A percentile compares a stretch with the other conserved stretches of the same genome.
phyloP scores from a whole-genome alignment of 192 early-diverging fungal species.

The Podila epicladia region DNA sequence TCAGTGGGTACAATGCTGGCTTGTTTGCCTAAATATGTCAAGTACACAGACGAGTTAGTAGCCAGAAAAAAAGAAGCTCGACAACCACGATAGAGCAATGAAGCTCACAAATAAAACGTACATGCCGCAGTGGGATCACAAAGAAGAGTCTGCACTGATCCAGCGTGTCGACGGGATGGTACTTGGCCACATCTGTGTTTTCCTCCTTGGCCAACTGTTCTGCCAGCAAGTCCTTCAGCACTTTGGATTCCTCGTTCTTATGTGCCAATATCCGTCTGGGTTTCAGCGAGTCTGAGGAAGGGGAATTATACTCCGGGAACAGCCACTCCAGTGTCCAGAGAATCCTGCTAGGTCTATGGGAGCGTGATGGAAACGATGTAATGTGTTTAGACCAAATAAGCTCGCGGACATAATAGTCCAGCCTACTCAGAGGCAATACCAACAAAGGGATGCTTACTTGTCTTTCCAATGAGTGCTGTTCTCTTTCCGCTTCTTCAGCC shows the following conservation, averaged over 20 bases:
- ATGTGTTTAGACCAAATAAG: neutral
- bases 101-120: slow-evolving; percentile 11
- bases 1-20: slow-evolving; percentile 56
- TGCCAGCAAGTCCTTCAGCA: slow-evolving; percentile 13
- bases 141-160: slow-evolving; percentile 53
- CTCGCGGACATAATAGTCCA: neutral
- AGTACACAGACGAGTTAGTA: slow-evolving; percentile 20
- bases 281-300: neutral
- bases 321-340: slow-evolving; percentile 59
- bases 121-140: slow-evolving; percentile 52
- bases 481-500: slow-evolving; percentile 64
- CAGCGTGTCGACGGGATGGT: slow-evolving; percentile 7
- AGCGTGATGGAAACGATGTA: neutral
- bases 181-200: slow-evolving; percentile 15
- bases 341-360: slow-evolving; percentile 47
- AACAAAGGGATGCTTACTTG: slow-evolving; percentile 42
- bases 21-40: slow-evolving; percentile 49
- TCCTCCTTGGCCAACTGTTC: slow-evolving; percentile 9
- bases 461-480: slow-evolving; percentile 62
- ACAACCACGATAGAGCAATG: too few species aligned
- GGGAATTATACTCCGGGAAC: slow-evolving; percentile 32
- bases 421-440: too few species aligned
- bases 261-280: slow-evolving; percentile 29
- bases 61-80: neutral
- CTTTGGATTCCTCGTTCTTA: slow-evolving; percentile 25